Evolutionary conservation across 1,139 yeast genomes (phyloP).

Genomic region (Candida tetrigidarum): DNA sequence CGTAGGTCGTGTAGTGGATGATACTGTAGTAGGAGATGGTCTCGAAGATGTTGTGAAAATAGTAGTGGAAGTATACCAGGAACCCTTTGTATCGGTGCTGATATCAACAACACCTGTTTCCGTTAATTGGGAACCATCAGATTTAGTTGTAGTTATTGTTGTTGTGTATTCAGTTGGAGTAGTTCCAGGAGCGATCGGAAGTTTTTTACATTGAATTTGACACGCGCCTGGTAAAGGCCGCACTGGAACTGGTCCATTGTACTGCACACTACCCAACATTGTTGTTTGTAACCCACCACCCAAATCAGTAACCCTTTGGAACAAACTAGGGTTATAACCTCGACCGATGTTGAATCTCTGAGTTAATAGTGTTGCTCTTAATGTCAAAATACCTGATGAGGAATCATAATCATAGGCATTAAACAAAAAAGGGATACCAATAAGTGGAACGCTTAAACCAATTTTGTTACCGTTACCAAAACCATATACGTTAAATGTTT

Average conservation of each 20-base stretch:
- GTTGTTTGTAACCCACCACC: constrained; percentile 19
- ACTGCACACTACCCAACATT: constrained; percentile 17
- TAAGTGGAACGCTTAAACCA: constrained; percentile 24
- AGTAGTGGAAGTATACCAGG: constrained; percentile 4
- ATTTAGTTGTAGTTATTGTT: neutral
- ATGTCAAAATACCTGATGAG: constrained; percentile 26
- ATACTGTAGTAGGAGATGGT: neutral
- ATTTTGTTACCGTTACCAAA: constrained; percentile 35
- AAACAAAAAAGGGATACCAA: constrained; percentile 16
- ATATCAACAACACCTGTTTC: constrained; percentile 6
- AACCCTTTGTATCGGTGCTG: neutral
- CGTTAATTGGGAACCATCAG: neutral
- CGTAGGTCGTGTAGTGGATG: neutral
- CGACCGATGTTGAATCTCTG: constrained; percentile 29
- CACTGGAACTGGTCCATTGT: constrained; percentile 23
- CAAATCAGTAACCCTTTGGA: constrained; percentile 20
- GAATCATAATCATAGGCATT: constrained; percentile 19
- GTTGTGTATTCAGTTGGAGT: constrained; percentile 1
- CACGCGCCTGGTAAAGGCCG: constrained; percentile 20
- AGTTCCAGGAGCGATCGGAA: constrained; percentile 12
- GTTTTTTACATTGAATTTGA: constrained; percentile 13
- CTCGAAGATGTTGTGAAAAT: constrained; percentile 9
- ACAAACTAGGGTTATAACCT: constrained; percentile 20
- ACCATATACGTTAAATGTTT: constrained; percentile 32
- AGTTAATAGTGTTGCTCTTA: constrained; percentile 13